Evolutionary conservation across 2,329 filamentous ascomycete genomes (phyloP).

Genomic region (Ophiocordyceps unilateralis): DNA sequence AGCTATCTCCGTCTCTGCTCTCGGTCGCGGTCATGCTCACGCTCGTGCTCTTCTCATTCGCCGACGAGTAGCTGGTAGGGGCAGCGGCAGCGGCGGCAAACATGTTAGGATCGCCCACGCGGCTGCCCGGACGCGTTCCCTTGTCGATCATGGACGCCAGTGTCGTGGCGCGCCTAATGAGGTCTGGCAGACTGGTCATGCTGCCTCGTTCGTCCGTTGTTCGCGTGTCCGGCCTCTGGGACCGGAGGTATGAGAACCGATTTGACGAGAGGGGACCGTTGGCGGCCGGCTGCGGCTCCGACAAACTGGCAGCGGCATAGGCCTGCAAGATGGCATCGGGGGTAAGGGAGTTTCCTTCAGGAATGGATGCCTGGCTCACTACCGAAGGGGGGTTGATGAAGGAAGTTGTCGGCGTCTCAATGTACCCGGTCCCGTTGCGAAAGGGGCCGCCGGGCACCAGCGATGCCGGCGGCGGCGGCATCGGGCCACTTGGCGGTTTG

Average conservation of each 20-base stretch:
- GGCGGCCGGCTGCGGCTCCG: constrained; percentile 30
- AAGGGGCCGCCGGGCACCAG: constrained; percentile 11
- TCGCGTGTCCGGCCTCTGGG: background rate
- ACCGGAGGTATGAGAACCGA: background rate
- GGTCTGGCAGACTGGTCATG: constrained; percentile 74
- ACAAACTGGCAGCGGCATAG: constrained; percentile 29
- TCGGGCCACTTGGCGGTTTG: constrained; percentile 9
- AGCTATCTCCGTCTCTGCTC: constrained; percentile 15
- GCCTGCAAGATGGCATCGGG: constrained; percentile 31
- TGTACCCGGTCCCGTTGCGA: constrained; percentile 25
- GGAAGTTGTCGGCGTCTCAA: constrained; percentile 28
- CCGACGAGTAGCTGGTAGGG: background rate
- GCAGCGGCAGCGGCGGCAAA: background rate
- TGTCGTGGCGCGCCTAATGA: constrained; percentile 76
- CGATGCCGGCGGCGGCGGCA: constrained; percentile 3
- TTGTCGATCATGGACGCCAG: constrained; percentile 78
- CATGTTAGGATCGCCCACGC: constrained; percentile 30
- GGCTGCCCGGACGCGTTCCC: constrained; percentile 48
- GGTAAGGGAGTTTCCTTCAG: constrained; percentile 12
- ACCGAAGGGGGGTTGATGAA: constrained; percentile 13
- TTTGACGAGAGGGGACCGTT: background rate
- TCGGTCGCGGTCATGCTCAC: constrained; percentile 8
- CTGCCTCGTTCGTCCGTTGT: background rate
- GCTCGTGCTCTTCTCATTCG: background rate
- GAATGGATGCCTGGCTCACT: constrained; percentile 4